phyloP scores from a whole-genome alignment of 1,139 yeast species.

The Ashbya aceris region DNA sequence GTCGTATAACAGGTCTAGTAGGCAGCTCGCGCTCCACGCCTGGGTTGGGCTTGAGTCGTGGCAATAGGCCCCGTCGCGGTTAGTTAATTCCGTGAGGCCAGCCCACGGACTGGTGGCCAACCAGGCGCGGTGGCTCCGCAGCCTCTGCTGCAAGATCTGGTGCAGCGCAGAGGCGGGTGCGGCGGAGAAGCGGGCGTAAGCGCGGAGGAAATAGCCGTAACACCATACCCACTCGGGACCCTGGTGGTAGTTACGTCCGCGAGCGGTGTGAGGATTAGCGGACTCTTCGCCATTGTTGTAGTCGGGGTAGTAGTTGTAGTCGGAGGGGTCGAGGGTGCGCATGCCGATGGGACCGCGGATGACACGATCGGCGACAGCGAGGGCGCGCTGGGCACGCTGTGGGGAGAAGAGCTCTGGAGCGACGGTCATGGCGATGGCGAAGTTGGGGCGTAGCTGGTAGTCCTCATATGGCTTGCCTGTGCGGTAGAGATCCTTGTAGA shows the following conservation, averaged over 20 bases:
- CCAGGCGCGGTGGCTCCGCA: slow-evolving; percentile 62
- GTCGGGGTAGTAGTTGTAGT: slow-evolving; percentile 83
- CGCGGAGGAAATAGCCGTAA: slow-evolving; percentile 77
- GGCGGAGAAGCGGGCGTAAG: slow-evolving; percentile 42
- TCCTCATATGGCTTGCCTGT: slow-evolving; percentile 88
- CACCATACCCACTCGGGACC: slow-evolving; percentile 99
- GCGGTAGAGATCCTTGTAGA: slow-evolving; percentile 76
- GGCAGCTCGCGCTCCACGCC: slow-evolving; percentile 89
- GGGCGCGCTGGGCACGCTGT: slow-evolving; percentile 51
- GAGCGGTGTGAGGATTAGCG: slow-evolving; percentile 82
- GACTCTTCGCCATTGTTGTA: slow-evolving; percentile 74
- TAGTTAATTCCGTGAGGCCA: slow-evolving; percentile 86
- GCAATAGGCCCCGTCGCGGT: slow-evolving; percentile 75
- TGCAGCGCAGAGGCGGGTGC: slow-evolving; percentile 35
- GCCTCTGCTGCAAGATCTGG: slow-evolving; percentile 44
- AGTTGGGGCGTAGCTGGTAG: slow-evolving; percentile 86
- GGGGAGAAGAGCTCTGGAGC: slow-evolving; percentile 84
- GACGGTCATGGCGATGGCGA: slow-evolving; percentile 82
- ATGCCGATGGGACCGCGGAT: slow-evolving; percentile 88
- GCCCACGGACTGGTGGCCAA: slow-evolving; percentile 76
- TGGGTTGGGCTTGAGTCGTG: slow-evolving; percentile 88
- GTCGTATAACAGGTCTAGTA: slow-evolving; percentile 72
- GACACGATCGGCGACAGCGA: slow-evolving; percentile 58
- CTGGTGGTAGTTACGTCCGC: slow-evolving; percentile 95
- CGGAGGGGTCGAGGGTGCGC: slow-evolving; percentile 87